These are phyloP conservation scores for Jacaranda mimosifolia DNA, from an alignment of 257 asterid genomes.

Conservation along the genomic window DNA sequence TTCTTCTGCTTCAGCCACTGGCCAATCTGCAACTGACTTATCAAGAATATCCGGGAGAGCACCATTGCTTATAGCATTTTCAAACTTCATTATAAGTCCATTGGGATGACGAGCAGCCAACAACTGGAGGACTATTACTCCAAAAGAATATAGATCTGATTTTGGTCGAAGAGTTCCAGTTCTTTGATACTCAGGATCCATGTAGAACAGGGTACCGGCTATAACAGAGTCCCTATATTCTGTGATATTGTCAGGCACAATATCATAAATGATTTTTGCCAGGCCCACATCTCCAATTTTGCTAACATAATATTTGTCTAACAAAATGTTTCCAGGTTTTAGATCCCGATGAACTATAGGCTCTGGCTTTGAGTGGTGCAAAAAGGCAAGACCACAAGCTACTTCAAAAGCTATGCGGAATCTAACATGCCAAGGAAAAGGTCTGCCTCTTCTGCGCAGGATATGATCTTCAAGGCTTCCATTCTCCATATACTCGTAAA, in stretches of 20 bases:
- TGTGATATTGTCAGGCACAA: constrained; percentile 78
- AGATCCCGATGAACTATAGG: constrained; percentile 89
- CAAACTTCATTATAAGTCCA: constrained; percentile 71
- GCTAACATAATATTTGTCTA: constrained; percentile 68
- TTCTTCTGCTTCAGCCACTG: constrained; percentile 68
- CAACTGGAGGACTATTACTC: constrained; percentile 79
- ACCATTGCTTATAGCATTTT: constrained; percentile 62
- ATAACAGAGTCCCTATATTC: constrained; percentile 75
- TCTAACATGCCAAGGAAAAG: constrained; percentile 77
- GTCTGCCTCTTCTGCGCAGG: constrained; percentile 43
- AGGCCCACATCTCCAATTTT: constrained; percentile 93
- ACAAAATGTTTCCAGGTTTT: constrained; percentile 87
- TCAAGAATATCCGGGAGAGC: constrained; percentile 62
- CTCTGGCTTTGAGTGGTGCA: constrained; percentile 82
- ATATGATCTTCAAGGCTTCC: constrained; percentile 82
- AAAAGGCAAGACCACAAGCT: constrained; percentile 89
- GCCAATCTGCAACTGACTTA: constrained; percentile 74
- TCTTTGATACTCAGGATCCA: constrained; percentile 93
- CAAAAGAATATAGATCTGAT: constrained; percentile 89
- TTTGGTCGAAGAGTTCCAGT: constrained; percentile 91
- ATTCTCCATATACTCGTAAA: constrained; percentile 88
- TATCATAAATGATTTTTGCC: constrained; percentile 71
- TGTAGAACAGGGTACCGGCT: constrained; percentile 84
- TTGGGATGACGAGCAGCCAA: constrained; percentile 69
- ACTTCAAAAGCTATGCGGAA: constrained; percentile 83